phyloP scores from a whole-genome alignment of 139 green algal species.

The Trebouxia sp. region DNA sequence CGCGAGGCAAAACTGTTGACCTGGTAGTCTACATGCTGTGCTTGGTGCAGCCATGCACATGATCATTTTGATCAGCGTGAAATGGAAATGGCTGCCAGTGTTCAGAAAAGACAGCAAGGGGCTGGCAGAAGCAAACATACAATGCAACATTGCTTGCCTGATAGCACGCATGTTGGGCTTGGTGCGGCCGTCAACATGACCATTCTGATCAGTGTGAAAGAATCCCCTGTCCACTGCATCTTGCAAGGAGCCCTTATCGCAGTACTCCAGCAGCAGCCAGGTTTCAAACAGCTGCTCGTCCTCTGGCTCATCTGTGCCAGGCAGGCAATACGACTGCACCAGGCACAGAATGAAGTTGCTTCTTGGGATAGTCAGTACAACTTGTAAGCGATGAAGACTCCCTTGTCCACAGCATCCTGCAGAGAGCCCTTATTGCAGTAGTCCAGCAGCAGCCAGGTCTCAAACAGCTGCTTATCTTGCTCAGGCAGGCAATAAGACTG shows the following conservation, averaged over 20 bases:
- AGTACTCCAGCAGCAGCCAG: conserved; percentile 48
- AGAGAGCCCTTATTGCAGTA: conserved; percentile 30
- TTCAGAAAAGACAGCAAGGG: too few relatives aligned
- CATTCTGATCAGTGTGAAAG: conserved; percentile 25
- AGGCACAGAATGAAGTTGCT: too few relatives aligned
- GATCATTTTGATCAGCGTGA: too few relatives aligned
- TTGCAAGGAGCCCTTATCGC: conserved; percentile 36
- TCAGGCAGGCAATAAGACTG: too few relatives aligned
- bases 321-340: conserved; percentile 9
- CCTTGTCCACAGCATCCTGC: neutral
- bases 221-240: conserved; percentile 42
- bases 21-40: too few relatives aligned
- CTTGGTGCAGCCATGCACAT: too few relatives aligned
- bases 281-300: conserved; percentile 29
- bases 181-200: neutral
- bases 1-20: too few relatives aligned
- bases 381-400: neutral
- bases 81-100: too few relatives aligned
- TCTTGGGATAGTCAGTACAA: too few relatives aligned
- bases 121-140: too few relatives aligned
- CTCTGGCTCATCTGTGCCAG: neutral
- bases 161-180: conserved; percentile 13
- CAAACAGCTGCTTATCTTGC: neutral
- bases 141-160: too few relatives aligned
- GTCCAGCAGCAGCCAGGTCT: conserved; percentile 44